Evolutionary conservation across 768 basidiomycete genomes (phyloP), one percentile per base, ranked within the genome.

Genomic region (Ramaria sp.): DNA sequence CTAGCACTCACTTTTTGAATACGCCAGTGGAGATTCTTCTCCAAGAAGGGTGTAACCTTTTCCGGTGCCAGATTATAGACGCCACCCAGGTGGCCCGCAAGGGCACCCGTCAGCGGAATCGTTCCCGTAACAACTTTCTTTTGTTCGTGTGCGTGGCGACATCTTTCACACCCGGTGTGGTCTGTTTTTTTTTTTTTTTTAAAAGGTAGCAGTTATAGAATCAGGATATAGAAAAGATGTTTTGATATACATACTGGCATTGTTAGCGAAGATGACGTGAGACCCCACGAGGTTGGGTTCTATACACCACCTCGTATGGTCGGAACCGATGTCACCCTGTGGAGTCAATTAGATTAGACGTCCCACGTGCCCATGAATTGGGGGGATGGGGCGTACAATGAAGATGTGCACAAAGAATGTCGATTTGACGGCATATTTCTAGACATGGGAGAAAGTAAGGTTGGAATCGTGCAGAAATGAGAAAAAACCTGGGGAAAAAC

Each of bases 381-480:
- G n/a, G 5, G 25, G 45, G 16, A 18, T n/a, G n/a, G 3, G 45
- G 25, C 30, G 15, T 27, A 54, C 77, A 5, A 79, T 63, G 72
- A 78, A 78, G 49, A 79, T 56, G 18, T 72, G 61, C 25, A 78
- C 65, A n/a, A 65, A 63, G 60, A 74, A 78, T 62, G 72, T 73
- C 4, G 63, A 51, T 3, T 70, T 70, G 32, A 76, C 58, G 56
- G 71, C 75, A 60, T 66, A 71, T 58, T 75, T 72, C 63, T 73
- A 69, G 61, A 69, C 62, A 20, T 64, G 62, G 42, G 77, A 65
- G 36, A 72, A 70, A 5, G 64, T 73, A 0, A 70, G 65, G 78
- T 77, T 74, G 54, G 58, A 43, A 53, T 22, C 34, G 25, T 47
- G 24, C 0, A 20, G 36, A 27, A 44, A 38, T 12, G 45, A 43